Conservation (phyloP, 179 eudicot genomes). For the Silene vulgaris region DNA sequence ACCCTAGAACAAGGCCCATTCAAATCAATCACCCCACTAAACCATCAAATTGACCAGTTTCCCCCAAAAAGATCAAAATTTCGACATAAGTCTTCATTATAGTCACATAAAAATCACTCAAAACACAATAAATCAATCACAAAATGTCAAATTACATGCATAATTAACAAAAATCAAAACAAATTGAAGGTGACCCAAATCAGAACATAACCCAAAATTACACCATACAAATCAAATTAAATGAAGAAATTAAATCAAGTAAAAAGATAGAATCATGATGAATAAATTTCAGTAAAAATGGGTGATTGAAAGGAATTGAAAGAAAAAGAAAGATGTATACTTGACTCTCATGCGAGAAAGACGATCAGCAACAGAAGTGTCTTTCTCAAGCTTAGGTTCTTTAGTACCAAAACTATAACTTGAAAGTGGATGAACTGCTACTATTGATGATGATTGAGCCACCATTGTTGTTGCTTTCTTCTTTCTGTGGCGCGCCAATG, state of each 20-base stretch:
- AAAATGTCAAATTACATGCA: neutral
- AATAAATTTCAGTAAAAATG: neutral
- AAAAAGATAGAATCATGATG: neutral
- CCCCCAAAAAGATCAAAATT: constrained; percentile 4
- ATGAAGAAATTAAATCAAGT: neutral
- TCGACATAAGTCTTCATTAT: neutral
- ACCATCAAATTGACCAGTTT: neutral
- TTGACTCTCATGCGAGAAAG: constrained; percentile 82
- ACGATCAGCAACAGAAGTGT: constrained; percentile 78
- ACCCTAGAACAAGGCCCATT: constrained; percentile 6
- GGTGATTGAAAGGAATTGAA: neutral
- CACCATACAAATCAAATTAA: neutral
- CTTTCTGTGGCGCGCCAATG: constrained; percentile 17
- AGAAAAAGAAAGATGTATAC: constrained; percentile 26
- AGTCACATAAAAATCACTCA: neutral
- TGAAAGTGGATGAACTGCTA: constrained; percentile 58
- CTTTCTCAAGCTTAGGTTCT: constrained; percentile 79
- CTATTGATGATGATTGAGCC: constrained; percentile 46
- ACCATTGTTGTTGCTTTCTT: constrained; percentile 19
- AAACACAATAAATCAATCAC: neutral
- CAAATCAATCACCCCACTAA: neutral
- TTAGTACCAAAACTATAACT: constrained; percentile 79
- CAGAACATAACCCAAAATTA: neutral
- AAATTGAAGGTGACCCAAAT: neutral
- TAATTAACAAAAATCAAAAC: neutral